Evolutionary conservation across 352 stramenopile species (phyloP), one percentile per base, ranked within the genome.

Genomic region (Blastocystis sp.): DNA sequence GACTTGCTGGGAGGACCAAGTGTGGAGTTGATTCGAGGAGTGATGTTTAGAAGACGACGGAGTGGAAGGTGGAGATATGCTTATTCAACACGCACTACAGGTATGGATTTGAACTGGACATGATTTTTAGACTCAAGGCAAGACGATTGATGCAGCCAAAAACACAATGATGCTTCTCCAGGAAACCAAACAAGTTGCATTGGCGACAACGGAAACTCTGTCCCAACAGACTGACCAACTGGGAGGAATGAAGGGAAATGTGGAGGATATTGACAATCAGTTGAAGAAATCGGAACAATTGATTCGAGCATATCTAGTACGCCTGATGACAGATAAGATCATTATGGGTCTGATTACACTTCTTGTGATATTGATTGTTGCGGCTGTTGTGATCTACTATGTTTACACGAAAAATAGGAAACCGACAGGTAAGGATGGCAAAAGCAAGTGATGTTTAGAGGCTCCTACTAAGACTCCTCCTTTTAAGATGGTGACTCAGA

Each of bases 321-420:
- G 65, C 14, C 52, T 75, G 65, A 75, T 75, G 65, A 75, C 65
- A 43, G 65, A 75, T 24, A 75, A 75, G 65, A 75, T 75, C 39
- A 75, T 75, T 43, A 75, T 75, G 65, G 65, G 65, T 27, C 32
- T 75, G 35, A 56, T 75, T 27, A 57, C 57, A 27, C 24, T 75
- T 6, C 37, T 75, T 16, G 65, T 75, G 32, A 43, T 75, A 19
- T 24, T 75, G 65, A 75, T 75, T 37, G 65, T 75, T 16, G 65
- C 43, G 4, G 65, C 65, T 27, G n/a, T 75, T 0, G 65, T 75
- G 14, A 21, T 75, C 32, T 75, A 75, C 39, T 27, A 5, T n/a
- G 12, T 75, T 6, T 75, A 51, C n/a, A 43, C 39, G 12, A 75
- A 75, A 43, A 75, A 75, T n/a, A 54, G 57, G 0, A 3, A 46